These are phyloP conservation scores for Erysimum cheiri DNA, from an alignment of 441 rosid genomes.

Conservation along the genomic window DNA sequence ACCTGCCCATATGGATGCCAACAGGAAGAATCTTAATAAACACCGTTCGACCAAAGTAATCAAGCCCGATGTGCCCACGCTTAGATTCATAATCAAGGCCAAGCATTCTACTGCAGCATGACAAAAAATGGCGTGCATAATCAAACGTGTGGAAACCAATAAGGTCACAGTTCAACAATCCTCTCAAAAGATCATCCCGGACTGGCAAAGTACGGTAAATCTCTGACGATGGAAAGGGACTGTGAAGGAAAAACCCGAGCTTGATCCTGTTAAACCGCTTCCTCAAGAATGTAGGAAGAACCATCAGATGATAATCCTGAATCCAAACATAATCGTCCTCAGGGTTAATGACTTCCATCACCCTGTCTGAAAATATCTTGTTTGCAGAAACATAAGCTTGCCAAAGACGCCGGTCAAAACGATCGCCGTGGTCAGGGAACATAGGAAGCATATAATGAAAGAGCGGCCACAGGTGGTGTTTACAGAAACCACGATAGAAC, in stretches of 20 bases:
- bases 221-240: constrained; percentile 85
- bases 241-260: constrained; percentile 84
- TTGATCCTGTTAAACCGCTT: constrained; percentile 63
- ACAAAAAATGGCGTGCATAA: constrained; percentile 80
- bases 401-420: constrained; percentile 69
- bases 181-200: constrained; percentile 68
- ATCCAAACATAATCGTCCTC: constrained; percentile 82
- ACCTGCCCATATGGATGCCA: constrained; percentile 72
- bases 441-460: constrained; percentile 89
- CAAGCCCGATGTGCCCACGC: constrained; percentile 77
- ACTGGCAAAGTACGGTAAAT: constrained; percentile 76
- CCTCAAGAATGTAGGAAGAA: constrained; percentile 82
- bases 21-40: constrained; percentile 71
- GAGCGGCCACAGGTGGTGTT: constrained; percentile 83
- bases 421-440: constrained; percentile 62
- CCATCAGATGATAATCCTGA: constrained; percentile 86
- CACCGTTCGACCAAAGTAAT: constrained; percentile 77
- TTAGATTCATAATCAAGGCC: constrained; percentile 79
- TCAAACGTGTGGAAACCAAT: constrained; percentile 85
- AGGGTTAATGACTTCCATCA: constrained; percentile 75
- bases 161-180: constrained; percentile 73
- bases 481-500: constrained; percentile 73
- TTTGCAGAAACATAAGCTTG: constrained; percentile 77
- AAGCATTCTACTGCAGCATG: constrained; percentile 80
- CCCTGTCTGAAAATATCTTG: constrained; percentile 74